Percentiles rank a stretch among this genome's conserved stretches.
Conservation (phyloP, 2,329 filamentous ascomycete species). For the Fusarium sp. region DNA sequence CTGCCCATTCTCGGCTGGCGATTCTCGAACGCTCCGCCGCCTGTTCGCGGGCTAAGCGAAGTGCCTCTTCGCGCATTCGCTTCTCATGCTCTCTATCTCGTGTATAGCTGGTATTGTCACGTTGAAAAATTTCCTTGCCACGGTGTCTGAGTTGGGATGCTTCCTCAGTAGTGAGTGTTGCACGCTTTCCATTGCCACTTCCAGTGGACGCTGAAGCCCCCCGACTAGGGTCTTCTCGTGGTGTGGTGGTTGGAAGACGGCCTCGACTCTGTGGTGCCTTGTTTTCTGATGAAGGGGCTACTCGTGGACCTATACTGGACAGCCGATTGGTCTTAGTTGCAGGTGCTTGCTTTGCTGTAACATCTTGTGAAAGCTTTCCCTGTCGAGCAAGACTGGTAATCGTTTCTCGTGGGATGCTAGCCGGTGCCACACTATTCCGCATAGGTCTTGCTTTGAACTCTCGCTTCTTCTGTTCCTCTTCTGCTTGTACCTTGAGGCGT, state of each 20-base stretch:
- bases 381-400: conserved; percentile 69
- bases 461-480: conserved; percentile 70
- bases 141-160: conserved; percentile 64
- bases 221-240: conserved; percentile 52
- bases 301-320: conserved; percentile 39
- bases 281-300: conserved; percentile 10
- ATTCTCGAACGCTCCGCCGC: conserved; percentile 72
- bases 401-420: conserved; percentile 67
- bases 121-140: conserved; percentile 66
- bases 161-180: conserved; percentile 65
- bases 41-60: conserved; percentile 68
- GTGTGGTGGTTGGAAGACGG: conserved; percentile 44
- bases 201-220: conserved; percentile 62
- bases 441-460: conserved; percentile 74
- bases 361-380: conserved; percentile 55
- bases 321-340: conserved; percentile 44
- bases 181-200: conserved; percentile 60
- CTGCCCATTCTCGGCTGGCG: conserved; percentile 72
- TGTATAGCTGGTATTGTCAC: conserved; percentile 61
- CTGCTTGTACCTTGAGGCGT: conserved; percentile 68
- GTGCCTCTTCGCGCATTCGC: conserved; percentile 65
- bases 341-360: conserved; percentile 33
- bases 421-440: conserved; percentile 59
- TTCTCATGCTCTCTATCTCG: conserved; percentile 66
- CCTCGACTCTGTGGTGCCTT: conserved; percentile 45